A percentile compares a stretch with the other conserved stretches of the same genome.
Conservation (phyloP, 805 yeast species). For the Teunomyces gatunensis region DNA sequence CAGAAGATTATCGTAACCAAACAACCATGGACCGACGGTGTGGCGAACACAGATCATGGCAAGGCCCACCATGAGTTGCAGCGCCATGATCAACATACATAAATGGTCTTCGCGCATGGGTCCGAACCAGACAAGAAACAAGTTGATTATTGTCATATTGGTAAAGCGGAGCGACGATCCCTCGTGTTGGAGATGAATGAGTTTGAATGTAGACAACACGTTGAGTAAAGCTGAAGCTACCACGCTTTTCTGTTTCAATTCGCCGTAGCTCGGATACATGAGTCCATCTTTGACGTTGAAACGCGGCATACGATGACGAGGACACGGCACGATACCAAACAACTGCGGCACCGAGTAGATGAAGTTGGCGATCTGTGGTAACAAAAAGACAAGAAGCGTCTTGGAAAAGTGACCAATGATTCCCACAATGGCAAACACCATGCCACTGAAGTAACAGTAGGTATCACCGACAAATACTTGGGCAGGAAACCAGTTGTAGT, state of each 20-base stretch:
- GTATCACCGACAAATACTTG: conserved; percentile 96
- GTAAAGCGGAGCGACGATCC: conserved; percentile 47
- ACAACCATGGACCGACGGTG: conserved; percentile 77
- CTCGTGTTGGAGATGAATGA: conserved; percentile 41
- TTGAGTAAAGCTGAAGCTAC: conserved; percentile 32
- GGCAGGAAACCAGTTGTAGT: conserved; percentile 89
- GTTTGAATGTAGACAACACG: conserved; percentile 45
- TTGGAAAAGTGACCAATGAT: conserved; percentile 95
- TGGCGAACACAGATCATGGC: conserved; percentile 72
- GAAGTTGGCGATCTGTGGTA: conserved; percentile 91
- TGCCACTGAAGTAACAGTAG: conserved; percentile 95
- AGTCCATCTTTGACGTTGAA: conserved; percentile 66
- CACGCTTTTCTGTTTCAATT: conserved; percentile 26
- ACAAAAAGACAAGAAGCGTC: conserved; percentile 78
- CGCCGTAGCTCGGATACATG: conserved; percentile 60
- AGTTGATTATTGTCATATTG: conserved; percentile 85
- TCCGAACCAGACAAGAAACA: conserved; percentile 81
- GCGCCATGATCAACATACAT: conserved; percentile 54
- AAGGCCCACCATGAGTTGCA: conserved; percentile 69
- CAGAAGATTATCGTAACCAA: conserved; percentile 80
- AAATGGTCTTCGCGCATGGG: conserved; percentile 83
- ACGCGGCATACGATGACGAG: conserved; percentile 89
- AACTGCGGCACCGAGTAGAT: conserved; percentile 90
- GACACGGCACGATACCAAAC: conserved; percentile 85
- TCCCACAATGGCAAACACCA: conserved; percentile 97